Evolutionary conservation across 352 stramenopile species (phyloP).

Genomic region (Phytopythium sindhum): DNA sequence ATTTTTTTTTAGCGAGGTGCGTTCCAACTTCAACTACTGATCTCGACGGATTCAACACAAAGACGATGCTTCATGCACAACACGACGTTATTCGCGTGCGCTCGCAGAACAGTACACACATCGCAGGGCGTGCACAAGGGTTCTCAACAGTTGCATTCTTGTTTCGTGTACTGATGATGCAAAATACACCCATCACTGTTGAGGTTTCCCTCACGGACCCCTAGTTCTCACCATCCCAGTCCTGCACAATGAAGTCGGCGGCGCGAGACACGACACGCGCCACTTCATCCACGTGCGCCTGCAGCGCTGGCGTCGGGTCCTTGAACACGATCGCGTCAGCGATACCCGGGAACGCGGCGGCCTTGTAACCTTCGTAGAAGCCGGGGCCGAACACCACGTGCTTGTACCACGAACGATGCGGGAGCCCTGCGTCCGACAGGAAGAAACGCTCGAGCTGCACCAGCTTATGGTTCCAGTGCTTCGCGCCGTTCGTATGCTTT

Average conservation of each 20-base stretch:
- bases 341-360: constrained; percentile 48
- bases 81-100: too few species aligned
- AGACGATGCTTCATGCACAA: too few species aligned
- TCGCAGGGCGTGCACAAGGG: too few species aligned
- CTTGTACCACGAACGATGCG: constrained; percentile 55
- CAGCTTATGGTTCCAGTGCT: constrained; percentile 46
- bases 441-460: constrained; percentile 47
- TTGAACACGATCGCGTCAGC: constrained; percentile 43
- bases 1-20: too few species aligned
- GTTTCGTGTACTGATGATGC: too few species aligned
- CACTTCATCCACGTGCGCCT: constrained; percentile 45
- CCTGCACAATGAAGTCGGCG: constrained; percentile 17
- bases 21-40: too few species aligned
- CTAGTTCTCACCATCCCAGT: neutral
- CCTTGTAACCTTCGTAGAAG: constrained; percentile 51
- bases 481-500: neutral
- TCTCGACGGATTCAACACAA: too few species aligned
- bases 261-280: constrained; percentile 28
- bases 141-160: too few species aligned
- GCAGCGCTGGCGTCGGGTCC: constrained; percentile 28
- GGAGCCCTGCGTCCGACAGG: constrained; percentile 30
- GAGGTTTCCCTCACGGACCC: too few species aligned
- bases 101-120: too few species aligned
- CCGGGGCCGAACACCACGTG: constrained; percentile 60
- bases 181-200: too few species aligned